These are phyloP conservation scores for Gamsiella multidivaricata DNA, from an alignment of 192 early-diverging fungal species.

Conservation along the genomic window DNA sequence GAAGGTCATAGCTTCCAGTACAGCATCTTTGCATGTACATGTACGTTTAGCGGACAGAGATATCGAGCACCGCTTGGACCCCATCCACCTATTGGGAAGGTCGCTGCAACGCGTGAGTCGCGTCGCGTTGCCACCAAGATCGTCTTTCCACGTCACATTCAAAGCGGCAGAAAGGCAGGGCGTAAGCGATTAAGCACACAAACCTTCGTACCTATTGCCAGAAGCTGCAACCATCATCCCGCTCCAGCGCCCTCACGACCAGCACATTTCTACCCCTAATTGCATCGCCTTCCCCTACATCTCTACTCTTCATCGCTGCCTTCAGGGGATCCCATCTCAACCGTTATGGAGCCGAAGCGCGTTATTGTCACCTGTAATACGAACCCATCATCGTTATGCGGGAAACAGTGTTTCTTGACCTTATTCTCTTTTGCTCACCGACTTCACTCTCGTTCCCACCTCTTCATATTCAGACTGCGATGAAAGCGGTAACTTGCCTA, in stretches of 20 bases:
- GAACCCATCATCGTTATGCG: neutral
- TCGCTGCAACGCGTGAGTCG: no score
- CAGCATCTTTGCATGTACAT: no score
- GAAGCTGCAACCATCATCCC: no score
- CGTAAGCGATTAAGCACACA: no score
- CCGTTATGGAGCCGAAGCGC: slow-evolving; percentile 45
- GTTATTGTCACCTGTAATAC: slow-evolving; percentile 50
- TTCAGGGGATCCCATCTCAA: neutral
- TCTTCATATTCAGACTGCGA: slow-evolving; percentile 58
- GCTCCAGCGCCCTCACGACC: neutral
- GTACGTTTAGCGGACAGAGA: no score
- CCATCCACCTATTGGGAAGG: no score
- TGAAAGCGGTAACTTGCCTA: slow-evolving; percentile 70
- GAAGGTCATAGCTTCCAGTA: no score
- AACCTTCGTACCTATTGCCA: no score
- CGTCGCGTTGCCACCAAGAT: no score
- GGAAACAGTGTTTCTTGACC: neutral
- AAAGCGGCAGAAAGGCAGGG: no score
- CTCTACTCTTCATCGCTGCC: neutral
- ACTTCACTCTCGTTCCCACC: neutral
- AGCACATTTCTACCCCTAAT: neutral
- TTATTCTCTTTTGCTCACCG: neutral
- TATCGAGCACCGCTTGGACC: no score
- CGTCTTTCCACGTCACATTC: no score
- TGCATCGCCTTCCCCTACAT: neutral